These are phyloP conservation scores for Beauveria varroae DNA, from an alignment of 2,329 filamentous ascomycete genomes.

Conservation along the genomic window DNA sequence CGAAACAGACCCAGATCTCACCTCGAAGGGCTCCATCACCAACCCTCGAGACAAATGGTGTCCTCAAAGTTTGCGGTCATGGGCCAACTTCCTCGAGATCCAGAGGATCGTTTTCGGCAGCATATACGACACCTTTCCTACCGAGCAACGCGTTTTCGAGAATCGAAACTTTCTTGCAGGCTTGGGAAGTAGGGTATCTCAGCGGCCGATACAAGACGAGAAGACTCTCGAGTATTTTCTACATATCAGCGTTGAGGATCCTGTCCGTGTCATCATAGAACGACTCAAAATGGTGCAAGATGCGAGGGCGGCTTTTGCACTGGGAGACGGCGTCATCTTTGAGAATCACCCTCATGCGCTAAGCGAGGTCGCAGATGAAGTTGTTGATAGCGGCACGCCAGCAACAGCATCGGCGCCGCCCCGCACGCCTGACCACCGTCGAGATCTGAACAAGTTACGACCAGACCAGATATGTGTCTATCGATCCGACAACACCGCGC, in stretches of 20 bases:
- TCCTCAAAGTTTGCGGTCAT: not conserved
- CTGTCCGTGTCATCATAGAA: constrained; percentile 23
- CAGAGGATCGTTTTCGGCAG: too few species aligned
- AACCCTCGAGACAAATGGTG: not conserved
- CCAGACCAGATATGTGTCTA: constrained; percentile 27
- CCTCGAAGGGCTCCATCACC: not conserved
- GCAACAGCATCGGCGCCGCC: constrained; percentile 13
- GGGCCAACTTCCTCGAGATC: not conserved
- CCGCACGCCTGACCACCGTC: constrained; percentile 5
- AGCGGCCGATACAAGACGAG: constrained; percentile 18
- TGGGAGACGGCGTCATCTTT: constrained; percentile 24
- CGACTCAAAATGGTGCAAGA: constrained; percentile 18
- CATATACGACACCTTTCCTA: too few species aligned
- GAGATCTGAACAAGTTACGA: constrained; percentile 19
- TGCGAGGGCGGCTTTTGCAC: constrained; percentile 16
- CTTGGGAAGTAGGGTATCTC: constrained; percentile 18
- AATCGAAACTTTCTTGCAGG: not conserved
- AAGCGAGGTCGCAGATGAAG: constrained; percentile 21
- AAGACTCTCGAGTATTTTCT: constrained; percentile 24
- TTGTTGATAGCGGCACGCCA: constrained; percentile 17
- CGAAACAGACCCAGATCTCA: not conserved
- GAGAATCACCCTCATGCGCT: constrained; percentile 23
- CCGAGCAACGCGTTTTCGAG: too few species aligned
- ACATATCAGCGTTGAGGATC: constrained; percentile 22
- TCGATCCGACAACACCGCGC: constrained; percentile 12